Conservation (phyloP, 139 green algal species). For the Tetraselmis chui region DNA sequence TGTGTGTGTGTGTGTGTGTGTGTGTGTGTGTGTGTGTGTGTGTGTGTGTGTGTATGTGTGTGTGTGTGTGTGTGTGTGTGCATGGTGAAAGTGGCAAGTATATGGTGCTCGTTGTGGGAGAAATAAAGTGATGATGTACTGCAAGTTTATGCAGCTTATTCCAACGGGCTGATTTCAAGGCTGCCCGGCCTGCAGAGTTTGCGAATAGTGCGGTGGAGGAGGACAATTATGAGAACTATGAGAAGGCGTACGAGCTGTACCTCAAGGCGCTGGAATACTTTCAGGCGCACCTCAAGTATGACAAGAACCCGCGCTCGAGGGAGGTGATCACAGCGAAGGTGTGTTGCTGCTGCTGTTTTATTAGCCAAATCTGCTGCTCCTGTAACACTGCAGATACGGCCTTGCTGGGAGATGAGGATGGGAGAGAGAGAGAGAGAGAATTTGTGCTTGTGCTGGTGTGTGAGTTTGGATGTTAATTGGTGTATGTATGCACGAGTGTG, state of each 20-base stretch:
- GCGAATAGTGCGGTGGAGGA: slow-evolving; percentile 73
- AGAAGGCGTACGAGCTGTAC: slow-evolving; percentile 60
- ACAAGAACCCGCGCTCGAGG: slow-evolving; percentile 75
- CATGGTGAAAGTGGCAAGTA: no score
- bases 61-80: no score
- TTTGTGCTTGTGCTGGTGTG: slow-evolving; percentile 52
- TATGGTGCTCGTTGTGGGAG: no score
- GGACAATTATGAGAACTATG: slow-evolving; percentile 68
- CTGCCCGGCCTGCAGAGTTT: no score
- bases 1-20: no score
- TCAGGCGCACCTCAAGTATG: slow-evolving; percentile 77
- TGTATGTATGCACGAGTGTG: slow-evolving; percentile 41
- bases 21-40: no score
- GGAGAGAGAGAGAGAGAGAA: neutral
- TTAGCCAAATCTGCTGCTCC: neutral
- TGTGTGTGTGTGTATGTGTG: no score
- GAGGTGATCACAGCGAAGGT: slow-evolving; percentile 57
- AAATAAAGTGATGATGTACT: no score
- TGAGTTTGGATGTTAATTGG: slow-evolving; percentile 29
- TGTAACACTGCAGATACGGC: neutral
- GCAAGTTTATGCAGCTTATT: no score
- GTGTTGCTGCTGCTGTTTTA: neutral
- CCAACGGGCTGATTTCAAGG: no score
- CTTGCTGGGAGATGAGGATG: neutral
- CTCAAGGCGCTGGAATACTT: slow-evolving; percentile 65